Conservation (phyloP, 2,329 filamentous ascomycete genomes). For the Elsinoe perseae region DNA sequence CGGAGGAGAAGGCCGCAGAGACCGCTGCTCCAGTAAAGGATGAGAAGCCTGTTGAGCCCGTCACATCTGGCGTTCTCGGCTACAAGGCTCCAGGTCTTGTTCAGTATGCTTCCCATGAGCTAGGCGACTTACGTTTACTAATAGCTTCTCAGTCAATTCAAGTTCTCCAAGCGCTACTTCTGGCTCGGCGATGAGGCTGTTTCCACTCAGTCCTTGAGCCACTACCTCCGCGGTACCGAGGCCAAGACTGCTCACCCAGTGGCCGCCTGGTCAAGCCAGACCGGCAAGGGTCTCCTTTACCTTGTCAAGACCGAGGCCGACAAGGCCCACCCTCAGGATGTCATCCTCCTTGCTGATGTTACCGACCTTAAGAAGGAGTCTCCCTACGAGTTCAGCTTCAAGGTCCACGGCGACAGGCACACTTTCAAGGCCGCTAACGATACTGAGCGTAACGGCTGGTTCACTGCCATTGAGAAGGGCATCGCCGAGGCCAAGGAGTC, state of each 20-base stretch:
- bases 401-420: conserved; percentile 82
- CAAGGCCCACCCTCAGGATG: conserved; percentile 70
- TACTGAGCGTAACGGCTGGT: conserved; percentile 86
- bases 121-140: conserved; percentile 14
- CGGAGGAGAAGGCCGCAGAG: conserved; percentile 31
- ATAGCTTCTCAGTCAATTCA: conserved; percentile 60
- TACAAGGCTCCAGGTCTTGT: conserved; percentile 85
- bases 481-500: conserved; percentile 77
- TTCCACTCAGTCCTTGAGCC: conserved; percentile 62
- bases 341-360: conserved; percentile 69
- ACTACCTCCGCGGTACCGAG: conserved; percentile 87
- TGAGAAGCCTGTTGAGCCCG: conserved; percentile 52
- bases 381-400: conserved; percentile 75
- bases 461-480: conserved; percentile 73
- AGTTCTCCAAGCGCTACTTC: conserved; percentile 89
- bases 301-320: conserved; percentile 76
- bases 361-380: conserved; percentile 70
- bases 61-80: conserved; percentile 76
- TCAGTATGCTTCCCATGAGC: conserved; percentile 58
- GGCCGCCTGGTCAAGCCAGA: conserved; percentile 83
- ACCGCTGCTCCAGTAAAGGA: conserved; percentile 38
- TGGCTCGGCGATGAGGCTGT: conserved; percentile 57
- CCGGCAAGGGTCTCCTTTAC: conserved; percentile 91
- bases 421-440: conserved; percentile 72
- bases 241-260: conserved; percentile 67